These are phyloP conservation scores for Pseudogymnoascus verrucosus DNA, from an alignment of 2,329 filamentous ascomycete species.

Conservation along the genomic window DNA sequence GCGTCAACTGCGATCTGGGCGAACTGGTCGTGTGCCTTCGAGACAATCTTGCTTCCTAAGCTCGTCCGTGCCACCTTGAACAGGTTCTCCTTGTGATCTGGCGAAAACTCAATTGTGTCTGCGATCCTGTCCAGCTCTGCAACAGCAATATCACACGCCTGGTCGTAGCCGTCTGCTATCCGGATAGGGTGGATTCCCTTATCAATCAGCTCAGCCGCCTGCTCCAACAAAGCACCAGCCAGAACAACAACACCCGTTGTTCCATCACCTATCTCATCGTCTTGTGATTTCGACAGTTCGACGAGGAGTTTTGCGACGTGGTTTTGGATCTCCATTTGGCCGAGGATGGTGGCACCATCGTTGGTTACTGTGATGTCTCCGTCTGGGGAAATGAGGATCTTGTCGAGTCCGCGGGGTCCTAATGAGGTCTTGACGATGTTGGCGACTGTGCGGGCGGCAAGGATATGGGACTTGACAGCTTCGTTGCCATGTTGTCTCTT, in stretches of 20 bases:
- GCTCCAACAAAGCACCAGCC: slow-evolving; percentile 88
- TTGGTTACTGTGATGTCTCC: slow-evolving; percentile 99
- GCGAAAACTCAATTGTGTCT: slow-evolving; percentile 80
- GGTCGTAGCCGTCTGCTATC: slow-evolving; percentile 96
- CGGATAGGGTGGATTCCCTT: slow-evolving; percentile 99
- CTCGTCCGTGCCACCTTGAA: slow-evolving; percentile 93
- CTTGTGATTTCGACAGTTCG: slow-evolving; percentile 95
- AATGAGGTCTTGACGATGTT: slow-evolving; percentile 97
- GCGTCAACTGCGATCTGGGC: slow-evolving; percentile 95
- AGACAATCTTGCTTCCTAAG: slow-evolving; percentile 97
- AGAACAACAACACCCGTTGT: slow-evolving; percentile 96
- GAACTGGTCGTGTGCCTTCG: slow-evolving; percentile 97
- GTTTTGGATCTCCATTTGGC: slow-evolving; percentile 98
- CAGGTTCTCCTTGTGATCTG: slow-evolving; percentile 73
- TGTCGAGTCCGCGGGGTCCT: slow-evolving; percentile 91
- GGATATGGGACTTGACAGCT: slow-evolving; percentile 95
- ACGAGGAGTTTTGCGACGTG: slow-evolving; percentile 96
- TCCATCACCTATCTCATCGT: slow-evolving; percentile 97
- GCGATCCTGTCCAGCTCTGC: slow-evolving; percentile 88
- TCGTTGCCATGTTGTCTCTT: slow-evolving; percentile 94
- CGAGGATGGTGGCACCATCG: slow-evolving; percentile 93
- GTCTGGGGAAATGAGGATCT: slow-evolving; percentile 97
- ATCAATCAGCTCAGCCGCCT: slow-evolving; percentile 95
- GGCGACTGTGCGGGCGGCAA: slow-evolving; percentile 90
- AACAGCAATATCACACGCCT: slow-evolving; percentile 94